Evolutionary conservation across 2,329 filamentous ascomycete genomes (phyloP), one percentile per base, ranked within the genome.

Genomic region (Ophiostoma novo-ulmi): DNA sequence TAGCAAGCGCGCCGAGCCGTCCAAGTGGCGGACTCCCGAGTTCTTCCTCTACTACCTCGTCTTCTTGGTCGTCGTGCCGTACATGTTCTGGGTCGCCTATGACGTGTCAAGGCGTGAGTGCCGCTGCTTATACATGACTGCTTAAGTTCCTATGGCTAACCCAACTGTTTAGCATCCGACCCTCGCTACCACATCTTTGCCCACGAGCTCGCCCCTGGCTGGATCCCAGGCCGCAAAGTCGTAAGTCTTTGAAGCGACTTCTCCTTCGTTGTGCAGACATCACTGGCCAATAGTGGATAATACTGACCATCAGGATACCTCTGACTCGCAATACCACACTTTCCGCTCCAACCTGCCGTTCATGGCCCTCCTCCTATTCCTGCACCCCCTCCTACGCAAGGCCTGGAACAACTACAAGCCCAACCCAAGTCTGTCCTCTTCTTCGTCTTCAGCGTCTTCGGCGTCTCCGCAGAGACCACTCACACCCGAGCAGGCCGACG

Each of bases 151-250:
- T 38, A 20, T 4, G 48, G 39, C 65, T 65, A 67, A 48, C 22
- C 44, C 26, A 41, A 36, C 8, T 11, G 4, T 48, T 7, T 77
- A 97, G 93, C 90, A 72, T 89, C 88, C 48, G 91, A 97, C 78
- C 91, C 92, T 5, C 89, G 91, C 75, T 99, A 95, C 78, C 78
- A 84, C 71, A 91, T 89, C 75, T 97, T 89, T 77, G 85, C 90
- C 73, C 82, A 83, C 72, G 82, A 89, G 55, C 85, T 99, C 20
- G 89, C 88, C 1, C 85, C 88, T 10, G 96, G 95, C 75, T 99
- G 95, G 95, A 91, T 99, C 71, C 91, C 91, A 8, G 94, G 94
- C 36, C 91, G 94, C 72, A 92, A 92, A 85, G 92, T 98, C 73
- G 91, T 93, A 84, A 76, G 87, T 48, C 48, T 41, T 44, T 6